A percentile compares a stretch with the other conserved stretches of the same genome.
Conservation (phyloP, 2,329 filamentous ascomycete species). For the Arachnopeziza araneosa region DNA sequence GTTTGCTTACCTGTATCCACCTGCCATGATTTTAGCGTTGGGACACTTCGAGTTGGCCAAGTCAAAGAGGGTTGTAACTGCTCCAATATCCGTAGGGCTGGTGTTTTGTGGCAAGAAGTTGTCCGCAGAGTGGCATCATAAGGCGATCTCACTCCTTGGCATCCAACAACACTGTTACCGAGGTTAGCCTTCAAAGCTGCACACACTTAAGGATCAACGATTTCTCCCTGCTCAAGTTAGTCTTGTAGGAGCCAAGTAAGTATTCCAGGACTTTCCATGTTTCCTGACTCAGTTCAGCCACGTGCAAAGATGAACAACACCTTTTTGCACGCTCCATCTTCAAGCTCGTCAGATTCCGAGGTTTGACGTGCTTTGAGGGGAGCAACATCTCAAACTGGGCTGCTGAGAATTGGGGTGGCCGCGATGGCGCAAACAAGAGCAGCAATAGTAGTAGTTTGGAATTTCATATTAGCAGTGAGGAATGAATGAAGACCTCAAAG, state of each 20-base stretch:
- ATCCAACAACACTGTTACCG: constrained; percentile 14
- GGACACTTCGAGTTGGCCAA: constrained; percentile 31
- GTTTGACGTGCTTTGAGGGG: not conserved
- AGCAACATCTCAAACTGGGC: not conserved
- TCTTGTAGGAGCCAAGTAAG: not conserved
- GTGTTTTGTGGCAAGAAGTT: constrained; percentile 16
- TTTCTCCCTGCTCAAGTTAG: constrained; percentile 18
- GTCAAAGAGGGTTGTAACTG: constrained; percentile 24
- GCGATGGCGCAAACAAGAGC: not conserved
- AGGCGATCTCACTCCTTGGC: constrained; percentile 27
- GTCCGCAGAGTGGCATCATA: constrained; percentile 11
- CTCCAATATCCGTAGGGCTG: constrained; percentile 9
- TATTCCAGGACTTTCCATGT: constrained; percentile 34
- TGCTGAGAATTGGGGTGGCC: not conserved
- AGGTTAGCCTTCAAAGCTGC: constrained; percentile 13
- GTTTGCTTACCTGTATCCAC: constrained; percentile 27
- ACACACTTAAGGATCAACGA: constrained; percentile 23
- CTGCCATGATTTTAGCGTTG: constrained; percentile 31
- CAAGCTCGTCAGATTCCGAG: constrained; percentile 1
- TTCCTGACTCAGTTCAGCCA: constrained; percentile 39
- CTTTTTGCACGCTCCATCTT: constrained; percentile 30
- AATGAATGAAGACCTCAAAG: not conserved
- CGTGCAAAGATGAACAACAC: constrained; percentile 42
- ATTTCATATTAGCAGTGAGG: constrained; percentile 3
- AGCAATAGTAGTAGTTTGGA: not conserved